phyloP scores from a whole-genome alignment of 1,139 yeast genomes.

The Williopsis jadinii region DNA sequence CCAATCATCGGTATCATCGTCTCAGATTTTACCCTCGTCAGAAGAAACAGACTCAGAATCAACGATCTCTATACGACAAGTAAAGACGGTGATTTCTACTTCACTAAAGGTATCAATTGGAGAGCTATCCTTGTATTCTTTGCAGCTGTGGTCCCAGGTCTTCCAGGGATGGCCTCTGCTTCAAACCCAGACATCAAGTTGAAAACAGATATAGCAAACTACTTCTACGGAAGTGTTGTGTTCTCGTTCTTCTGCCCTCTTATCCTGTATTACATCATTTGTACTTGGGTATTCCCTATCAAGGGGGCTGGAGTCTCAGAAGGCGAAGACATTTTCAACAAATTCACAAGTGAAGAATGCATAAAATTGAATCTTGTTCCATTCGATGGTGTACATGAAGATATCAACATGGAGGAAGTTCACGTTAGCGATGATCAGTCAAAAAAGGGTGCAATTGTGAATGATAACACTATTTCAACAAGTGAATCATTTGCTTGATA shows the following conservation, averaged over 20 bases:
- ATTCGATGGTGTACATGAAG: conserved; percentile 11
- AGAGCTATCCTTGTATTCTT: conserved; percentile 21
- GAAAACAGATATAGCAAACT: conserved; percentile 15
- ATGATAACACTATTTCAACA: no score
- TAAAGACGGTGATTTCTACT: conserved; percentile 25
- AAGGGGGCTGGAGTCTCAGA: conserved; percentile 14
- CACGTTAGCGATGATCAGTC: no score
- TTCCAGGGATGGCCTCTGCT: conserved; percentile 23
- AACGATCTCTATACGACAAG: conserved; percentile 26
- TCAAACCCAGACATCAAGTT: conserved; percentile 19
- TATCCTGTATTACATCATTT: conserved; percentile 15
- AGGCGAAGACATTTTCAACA: conserved; percentile 19
- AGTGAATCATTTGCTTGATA: no score
- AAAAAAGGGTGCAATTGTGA: no score
- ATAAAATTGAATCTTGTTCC: conserved; percentile 14
- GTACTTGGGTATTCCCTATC: conserved; percentile 19
- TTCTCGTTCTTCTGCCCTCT: conserved; percentile 21
- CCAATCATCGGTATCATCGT: conserved; percentile 29
- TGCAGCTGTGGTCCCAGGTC: conserved; percentile 21
- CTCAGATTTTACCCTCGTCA: conserved; percentile 27
- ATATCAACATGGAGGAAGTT: conserved; percentile 6
- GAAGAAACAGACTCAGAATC: conserved; percentile 23
- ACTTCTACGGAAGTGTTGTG: conserved; percentile 19
- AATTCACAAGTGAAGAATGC: conserved; percentile 23
- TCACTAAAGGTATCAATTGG: conserved; percentile 24